Evolutionary conservation across 352 stramenopile species (phyloP).

Genomic region (Phytophthora megakarya): DNA sequence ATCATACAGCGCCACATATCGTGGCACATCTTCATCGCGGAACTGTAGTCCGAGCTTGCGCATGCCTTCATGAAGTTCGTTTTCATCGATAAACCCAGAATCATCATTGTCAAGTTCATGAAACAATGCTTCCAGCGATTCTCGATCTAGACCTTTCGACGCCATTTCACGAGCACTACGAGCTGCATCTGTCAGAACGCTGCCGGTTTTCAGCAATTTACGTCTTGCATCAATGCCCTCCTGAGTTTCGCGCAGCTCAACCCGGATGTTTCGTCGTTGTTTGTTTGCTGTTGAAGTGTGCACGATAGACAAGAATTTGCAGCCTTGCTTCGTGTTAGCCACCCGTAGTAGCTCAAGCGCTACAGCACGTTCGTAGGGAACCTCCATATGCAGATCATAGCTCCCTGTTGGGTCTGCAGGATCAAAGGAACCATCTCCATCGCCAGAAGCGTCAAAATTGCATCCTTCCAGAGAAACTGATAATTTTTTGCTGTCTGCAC

Average conservation of each 20-base stretch:
- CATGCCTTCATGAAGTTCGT: constrained; percentile 60
- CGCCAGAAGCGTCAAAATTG: constrained; percentile 72
- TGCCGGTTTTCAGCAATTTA: constrained; percentile 66
- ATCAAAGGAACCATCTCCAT: constrained; percentile 70
- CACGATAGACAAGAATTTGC: constrained; percentile 80
- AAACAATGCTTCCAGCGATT: constrained; percentile 62
- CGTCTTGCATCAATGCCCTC: constrained; percentile 47
- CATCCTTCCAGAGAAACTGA: constrained; percentile 67
- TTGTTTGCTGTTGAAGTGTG: constrained; percentile 52
- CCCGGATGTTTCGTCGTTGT: constrained; percentile 55
- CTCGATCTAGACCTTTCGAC: constrained; percentile 44
- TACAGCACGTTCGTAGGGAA: constrained; percentile 77
- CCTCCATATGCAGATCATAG: constrained; percentile 78
- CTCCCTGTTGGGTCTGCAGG: constrained; percentile 69
- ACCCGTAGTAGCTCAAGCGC: constrained; percentile 72
- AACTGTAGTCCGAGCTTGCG: constrained; percentile 50
- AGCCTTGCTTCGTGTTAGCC: constrained; percentile 77
- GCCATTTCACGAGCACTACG: constrained; percentile 28
- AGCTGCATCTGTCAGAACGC: constrained; percentile 58
- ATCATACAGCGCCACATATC: constrained; percentile 74
- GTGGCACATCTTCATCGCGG: constrained; percentile 67
- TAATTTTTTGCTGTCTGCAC: constrained; percentile 54
- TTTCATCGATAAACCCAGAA: constrained; percentile 71
- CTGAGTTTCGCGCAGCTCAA: constrained; percentile 60
- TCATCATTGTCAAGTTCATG: constrained; percentile 66